Conservation (phyloP, 179 eudicot genomes). For the Carnegiea gigantea region DNA sequence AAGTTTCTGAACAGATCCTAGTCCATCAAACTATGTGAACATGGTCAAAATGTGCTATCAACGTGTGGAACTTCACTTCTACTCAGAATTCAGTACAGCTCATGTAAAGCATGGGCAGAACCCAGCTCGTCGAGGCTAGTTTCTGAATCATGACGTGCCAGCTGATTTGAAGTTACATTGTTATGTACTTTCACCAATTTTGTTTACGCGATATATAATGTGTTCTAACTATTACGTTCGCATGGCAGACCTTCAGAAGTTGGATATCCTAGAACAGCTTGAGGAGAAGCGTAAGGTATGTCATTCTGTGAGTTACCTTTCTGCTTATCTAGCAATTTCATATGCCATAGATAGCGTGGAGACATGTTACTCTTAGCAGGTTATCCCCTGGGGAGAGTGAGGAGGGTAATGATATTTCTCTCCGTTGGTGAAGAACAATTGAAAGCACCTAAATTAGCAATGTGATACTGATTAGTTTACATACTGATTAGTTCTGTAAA, state of each 20-base stretch:
- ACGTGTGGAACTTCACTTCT: too few relatives aligned
- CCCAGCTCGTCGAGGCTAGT: too few relatives aligned
- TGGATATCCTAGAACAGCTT: slow-evolving; percentile 29
- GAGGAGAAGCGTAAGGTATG: slow-evolving; percentile 31
- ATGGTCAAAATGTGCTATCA: too few relatives aligned
- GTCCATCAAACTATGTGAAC: too few relatives aligned
- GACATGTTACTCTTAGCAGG: not conserved
- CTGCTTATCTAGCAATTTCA: not conserved
- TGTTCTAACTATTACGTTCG: slow-evolving; percentile 16
- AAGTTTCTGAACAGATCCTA: too few relatives aligned
- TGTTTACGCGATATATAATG: not conserved
- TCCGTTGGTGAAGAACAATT: not conserved
- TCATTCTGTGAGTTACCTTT: not conserved
- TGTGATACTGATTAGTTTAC: too few relatives aligned
- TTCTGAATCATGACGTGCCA: not conserved
- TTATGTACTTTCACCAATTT: not conserved
- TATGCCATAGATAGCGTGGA: not conserved
- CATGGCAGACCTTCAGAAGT: slow-evolving; percentile 29
- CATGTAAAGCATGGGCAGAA: too few relatives aligned
- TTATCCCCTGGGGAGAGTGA: too few relatives aligned
- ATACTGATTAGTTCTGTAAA: not conserved
- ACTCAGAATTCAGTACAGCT: too few relatives aligned
- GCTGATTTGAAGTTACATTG: not conserved
- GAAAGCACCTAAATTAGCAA: not conserved
- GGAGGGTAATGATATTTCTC: not conserved